Conservation (phyloP, 495 filamentous ascomycete species). For the Hypoxylon rickii region DNA sequence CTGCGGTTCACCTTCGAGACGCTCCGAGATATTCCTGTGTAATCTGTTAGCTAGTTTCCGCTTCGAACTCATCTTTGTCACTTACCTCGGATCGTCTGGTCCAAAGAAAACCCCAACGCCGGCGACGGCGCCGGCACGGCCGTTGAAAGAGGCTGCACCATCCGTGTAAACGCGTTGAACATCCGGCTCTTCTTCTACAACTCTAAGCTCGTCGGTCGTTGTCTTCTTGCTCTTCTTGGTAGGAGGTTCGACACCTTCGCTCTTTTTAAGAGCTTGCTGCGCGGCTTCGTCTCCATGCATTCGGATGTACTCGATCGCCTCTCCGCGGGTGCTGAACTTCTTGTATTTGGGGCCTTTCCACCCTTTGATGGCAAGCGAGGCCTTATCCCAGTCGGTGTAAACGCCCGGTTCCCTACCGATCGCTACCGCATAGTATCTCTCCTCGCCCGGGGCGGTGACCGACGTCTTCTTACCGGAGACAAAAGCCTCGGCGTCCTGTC, state of each 20-base stretch:
- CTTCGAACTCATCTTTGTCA: slow-evolving; percentile 1
- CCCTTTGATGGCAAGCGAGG: slow-evolving; percentile 75
- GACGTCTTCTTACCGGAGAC: slow-evolving; percentile 63
- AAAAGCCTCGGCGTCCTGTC: slow-evolving; percentile 79
- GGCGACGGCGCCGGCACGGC: slow-evolving; percentile 68
- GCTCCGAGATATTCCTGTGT: slow-evolving; percentile 83
- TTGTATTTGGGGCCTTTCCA: slow-evolving; percentile 79
- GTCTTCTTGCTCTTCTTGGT: slow-evolving; percentile 39
- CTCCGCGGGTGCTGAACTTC: slow-evolving; percentile 74
- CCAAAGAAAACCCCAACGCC: slow-evolving; percentile 92
- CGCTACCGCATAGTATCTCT: slow-evolving; percentile 80
- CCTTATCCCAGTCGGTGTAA: slow-evolving; percentile 84
- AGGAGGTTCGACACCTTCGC: slow-evolving; percentile 33
- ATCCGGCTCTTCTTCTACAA: slow-evolving; percentile 52
- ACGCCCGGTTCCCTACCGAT: slow-evolving; percentile 81
- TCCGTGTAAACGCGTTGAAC: slow-evolving; percentile 85
- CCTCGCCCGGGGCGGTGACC: slow-evolving; percentile 20
- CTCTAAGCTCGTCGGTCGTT: slow-evolving; percentile 36
- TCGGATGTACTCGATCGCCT: slow-evolving; percentile 64
- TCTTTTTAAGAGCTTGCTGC: slow-evolving; percentile 55
- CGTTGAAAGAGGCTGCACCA: slow-evolving; percentile 81
- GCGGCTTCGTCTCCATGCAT: slow-evolving; percentile 57
- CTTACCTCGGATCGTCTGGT: slow-evolving; percentile 69
- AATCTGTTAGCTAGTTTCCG: slow-evolving; percentile 15
- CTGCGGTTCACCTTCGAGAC: slow-evolving; percentile 71